Base-by-base conservation (phyloP, 208 protist species). In the Acanthamoeba rhysodes region DNA sequence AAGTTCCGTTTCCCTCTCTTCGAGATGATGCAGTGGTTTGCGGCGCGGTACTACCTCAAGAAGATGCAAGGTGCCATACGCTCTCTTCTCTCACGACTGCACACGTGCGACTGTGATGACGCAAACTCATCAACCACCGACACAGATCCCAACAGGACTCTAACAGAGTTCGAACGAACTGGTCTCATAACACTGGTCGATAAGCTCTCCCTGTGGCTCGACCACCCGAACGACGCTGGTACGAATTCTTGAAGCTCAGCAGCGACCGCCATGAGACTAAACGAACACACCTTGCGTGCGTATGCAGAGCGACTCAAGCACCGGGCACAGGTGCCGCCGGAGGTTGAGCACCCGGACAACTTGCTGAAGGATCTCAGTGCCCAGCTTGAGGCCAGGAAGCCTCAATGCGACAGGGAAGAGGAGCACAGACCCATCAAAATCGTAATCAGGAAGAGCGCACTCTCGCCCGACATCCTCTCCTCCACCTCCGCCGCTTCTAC, bases 1-100 rank as follows among this genome's bases (percentile, higher is more conserved):
- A 95, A 96, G 66, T 97, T 95, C 50, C 66, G 82, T n/a, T 97
- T 96, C 64, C 96, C 96, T 2, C 59, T 53, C 20, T 97, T 97
- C 59, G 82, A 72, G 41, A n/a, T 29, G 24, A 80, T 97, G 90
- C 37, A 50, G n/a, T 96, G 96, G 96, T 93, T 74, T 93, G 87
- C 87, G 0, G 87, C 64, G 14, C 53, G 48, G 64, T 10, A 9
- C 27, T 93, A 93, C 57, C 37, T 41, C 27, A 74, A 93, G 14
- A 66, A 37, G 27, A 4, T 93, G 12, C 16, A 37, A 93, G 53
- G 59, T 48, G 29, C 12, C 37, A 2, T 32, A 20, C 59, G 0
- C 59, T 66, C 50, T 22, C 20, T 62, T 22, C 20, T 62, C 55
- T 24, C 20, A 22, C 10, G 20, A 6, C 20, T 62, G 55, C 20